Conservation (phyloP, 768 basidiomycete genomes). For the Cystobasidium tubakii region DNA sequence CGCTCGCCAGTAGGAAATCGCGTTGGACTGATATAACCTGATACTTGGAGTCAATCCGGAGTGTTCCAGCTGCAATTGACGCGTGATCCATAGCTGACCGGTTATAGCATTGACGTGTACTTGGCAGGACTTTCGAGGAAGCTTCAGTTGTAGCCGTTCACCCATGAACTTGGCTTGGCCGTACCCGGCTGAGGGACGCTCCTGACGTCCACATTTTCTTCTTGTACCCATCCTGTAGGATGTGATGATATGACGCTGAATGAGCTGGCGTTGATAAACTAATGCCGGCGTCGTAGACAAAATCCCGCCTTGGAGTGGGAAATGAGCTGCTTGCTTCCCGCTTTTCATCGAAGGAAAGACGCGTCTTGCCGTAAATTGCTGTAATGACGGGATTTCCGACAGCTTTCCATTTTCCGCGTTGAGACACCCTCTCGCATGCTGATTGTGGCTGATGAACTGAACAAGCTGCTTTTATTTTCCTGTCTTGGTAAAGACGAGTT, state of each 20-base stretch:
- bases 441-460: no score
- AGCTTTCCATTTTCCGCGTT: no score
- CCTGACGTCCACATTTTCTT: neutral
- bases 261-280: slow-evolving; percentile 14
- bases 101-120: neutral
- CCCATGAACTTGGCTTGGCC: slow-evolving; percentile 1
- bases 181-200: slow-evolving; percentile 1
- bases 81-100: slow-evolving; percentile 12
- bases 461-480: no score
- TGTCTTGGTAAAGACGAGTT: no score
- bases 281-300: no score
- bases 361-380: neutral
- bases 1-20: slow-evolving; percentile 1
- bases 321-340: neutral
- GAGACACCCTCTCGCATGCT: no score
- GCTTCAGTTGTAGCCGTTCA: slow-evolving; percentile 14
- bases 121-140: neutral
- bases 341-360: neutral
- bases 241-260: slow-evolving; percentile 7
- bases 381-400: no score
- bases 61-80: slow-evolving; percentile 22
- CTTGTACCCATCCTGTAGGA: slow-evolving; percentile 18
- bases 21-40: no score
- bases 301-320: neutral
- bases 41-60: neutral